Evolutionary conservation across 2,329 filamentous ascomycete species (phyloP).

Genomic region (Cladosporium sp.): DNA sequence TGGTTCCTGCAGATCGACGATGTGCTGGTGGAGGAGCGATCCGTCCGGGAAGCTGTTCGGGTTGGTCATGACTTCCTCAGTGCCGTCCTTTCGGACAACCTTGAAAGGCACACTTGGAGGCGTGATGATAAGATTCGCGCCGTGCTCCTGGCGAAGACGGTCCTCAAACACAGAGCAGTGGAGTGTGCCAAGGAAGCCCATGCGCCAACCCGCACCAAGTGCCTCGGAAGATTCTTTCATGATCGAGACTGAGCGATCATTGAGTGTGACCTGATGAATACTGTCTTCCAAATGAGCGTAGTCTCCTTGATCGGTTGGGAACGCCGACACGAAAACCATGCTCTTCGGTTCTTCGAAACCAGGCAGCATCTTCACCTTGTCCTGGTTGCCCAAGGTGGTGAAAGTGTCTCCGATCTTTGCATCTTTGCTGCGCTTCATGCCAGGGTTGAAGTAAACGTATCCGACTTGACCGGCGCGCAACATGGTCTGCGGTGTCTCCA

Average conservation of each 20-base stretch:
- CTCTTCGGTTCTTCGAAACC: conserved; percentile 97
- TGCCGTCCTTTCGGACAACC: conserved; percentile 75
- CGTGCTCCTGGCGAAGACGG: conserved; percentile 88
- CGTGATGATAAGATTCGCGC: conserved; percentile 92
- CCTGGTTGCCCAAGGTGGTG: conserved; percentile 76
- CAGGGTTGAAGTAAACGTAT: conserved; percentile 95
- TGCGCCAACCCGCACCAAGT: conserved; percentile 86
- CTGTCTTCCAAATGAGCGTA: conserved; percentile 87
- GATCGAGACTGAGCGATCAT: conserved; percentile 90
- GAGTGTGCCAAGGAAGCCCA: conserved; percentile 93
- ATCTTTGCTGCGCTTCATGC: conserved; percentile 95
- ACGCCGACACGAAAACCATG: conserved; percentile 98
- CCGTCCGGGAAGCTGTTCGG: conserved; percentile 85
- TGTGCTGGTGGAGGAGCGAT: conserved; percentile 55
- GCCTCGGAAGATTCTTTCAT: conserved; percentile 95
- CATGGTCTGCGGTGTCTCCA: conserved; percentile 75
- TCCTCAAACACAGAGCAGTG: conserved; percentile 99
- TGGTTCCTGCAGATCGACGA: conserved; percentile 66
- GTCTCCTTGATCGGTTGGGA: conserved; percentile 87
- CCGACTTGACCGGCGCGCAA: conserved; percentile 92
- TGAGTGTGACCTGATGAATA: conserved; percentile 88
- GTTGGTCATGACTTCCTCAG: conserved; percentile 76
- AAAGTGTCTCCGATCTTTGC: conserved; percentile 96
- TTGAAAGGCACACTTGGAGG: conserved; percentile 93
- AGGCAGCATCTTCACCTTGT: conserved; percentile 74